A percentile compares a stretch with the other conserved stretches of the same genome.
phyloP scores from a whole-genome alignment of 2,329 filamentous ascomycete genomes.

The Colletotrichum orchidophilum region DNA sequence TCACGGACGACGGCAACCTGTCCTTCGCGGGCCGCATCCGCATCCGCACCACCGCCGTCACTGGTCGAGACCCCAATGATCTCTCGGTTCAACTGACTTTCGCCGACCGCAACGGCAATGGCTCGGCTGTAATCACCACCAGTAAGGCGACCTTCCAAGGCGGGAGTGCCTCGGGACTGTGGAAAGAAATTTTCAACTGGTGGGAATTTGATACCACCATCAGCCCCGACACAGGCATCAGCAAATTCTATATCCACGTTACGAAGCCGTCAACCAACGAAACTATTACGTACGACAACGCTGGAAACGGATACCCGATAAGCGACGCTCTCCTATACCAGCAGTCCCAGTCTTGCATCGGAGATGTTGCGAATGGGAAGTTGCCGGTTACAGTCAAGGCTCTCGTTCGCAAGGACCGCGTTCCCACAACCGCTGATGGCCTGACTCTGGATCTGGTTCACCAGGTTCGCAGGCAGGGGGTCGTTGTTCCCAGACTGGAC shows the following conservation, averaged over 20 bases:
- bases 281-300: slow-evolving; percentile 34
- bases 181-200: slow-evolving; percentile 34
- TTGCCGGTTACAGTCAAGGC: slow-evolving; percentile 8
- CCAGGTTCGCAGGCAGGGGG: slow-evolving; percentile 17
- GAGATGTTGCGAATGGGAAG: neutral
- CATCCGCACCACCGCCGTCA: slow-evolving; percentile 31
- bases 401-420: slow-evolving; percentile 17
- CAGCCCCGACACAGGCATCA: slow-evolving; percentile 36
- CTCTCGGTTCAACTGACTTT: slow-evolving; percentile 37
- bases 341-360: slow-evolving; percentile 32
- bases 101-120: slow-evolving; percentile 35
- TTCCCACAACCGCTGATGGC: neutral
- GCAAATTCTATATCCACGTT: slow-evolving; percentile 37
- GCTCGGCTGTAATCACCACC: slow-evolving; percentile 8
- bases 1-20: slow-evolving; percentile 39
- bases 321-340: slow-evolving; percentile 35
- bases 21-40: slow-evolving; percentile 39
- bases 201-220: slow-evolving; percentile 36
- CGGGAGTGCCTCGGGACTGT: slow-evolving; percentile 34
- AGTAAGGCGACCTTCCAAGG: slow-evolving; percentile 33
- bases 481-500: slow-evolving; percentile 23
- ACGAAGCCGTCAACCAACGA: slow-evolving; percentile 34
- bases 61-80: slow-evolving; percentile 36
- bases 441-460: slow-evolving; percentile 28
- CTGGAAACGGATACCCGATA: slow-evolving; percentile 35